A percentile compares a stretch with the other conserved stretches of the same genome.
Conservation (phyloP, 129 eudicot species). For the Flaveria ramosissima region DNA sequence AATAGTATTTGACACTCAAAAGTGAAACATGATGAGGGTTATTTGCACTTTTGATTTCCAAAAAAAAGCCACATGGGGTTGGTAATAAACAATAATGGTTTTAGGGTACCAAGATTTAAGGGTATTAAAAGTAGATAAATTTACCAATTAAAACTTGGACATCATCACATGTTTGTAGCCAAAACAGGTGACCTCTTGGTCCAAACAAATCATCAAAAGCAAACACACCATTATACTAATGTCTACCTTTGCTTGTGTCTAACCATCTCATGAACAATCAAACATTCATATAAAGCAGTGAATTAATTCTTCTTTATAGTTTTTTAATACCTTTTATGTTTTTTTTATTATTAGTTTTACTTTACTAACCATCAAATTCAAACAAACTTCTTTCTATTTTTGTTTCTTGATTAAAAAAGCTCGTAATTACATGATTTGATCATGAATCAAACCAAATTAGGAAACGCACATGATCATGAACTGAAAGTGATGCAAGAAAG, state of each 20-base stretch:
- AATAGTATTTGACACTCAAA: not conserved
- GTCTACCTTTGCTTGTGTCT: slow-evolving; percentile 44
- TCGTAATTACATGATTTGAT: not conserved
- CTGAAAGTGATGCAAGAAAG: too few relatives aligned
- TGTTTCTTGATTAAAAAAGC: not conserved
- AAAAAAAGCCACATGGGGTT: slow-evolving; percentile 45
- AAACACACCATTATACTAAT: slow-evolving; percentile 43
- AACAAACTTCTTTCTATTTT: not conserved
- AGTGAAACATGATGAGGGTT: slow-evolving; percentile 18
- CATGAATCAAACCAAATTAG: too few relatives aligned
- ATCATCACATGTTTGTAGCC: slow-evolving; percentile 48
- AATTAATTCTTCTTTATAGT: not conserved
- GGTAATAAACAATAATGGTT: slow-evolving; percentile 37
- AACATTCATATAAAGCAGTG: slow-evolving; percentile 23
- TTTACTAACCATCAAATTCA: not conserved
- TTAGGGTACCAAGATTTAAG: slow-evolving; percentile 39
- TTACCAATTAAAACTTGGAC: slow-evolving; percentile 34
- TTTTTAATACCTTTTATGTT: not conserved
- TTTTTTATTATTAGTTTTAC: not conserved
- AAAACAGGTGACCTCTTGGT: slow-evolving; percentile 43
- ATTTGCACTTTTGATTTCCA: slow-evolving; percentile 2
- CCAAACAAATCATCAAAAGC: slow-evolving; percentile 51
- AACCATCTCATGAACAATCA: slow-evolving; percentile 22
- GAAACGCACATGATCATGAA: too few relatives aligned
- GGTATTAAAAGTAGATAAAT: slow-evolving; percentile 33